phyloP scores from a whole-genome alignment of 352 stramenopile genomes.

The Phytopythium ostracodes region DNA sequence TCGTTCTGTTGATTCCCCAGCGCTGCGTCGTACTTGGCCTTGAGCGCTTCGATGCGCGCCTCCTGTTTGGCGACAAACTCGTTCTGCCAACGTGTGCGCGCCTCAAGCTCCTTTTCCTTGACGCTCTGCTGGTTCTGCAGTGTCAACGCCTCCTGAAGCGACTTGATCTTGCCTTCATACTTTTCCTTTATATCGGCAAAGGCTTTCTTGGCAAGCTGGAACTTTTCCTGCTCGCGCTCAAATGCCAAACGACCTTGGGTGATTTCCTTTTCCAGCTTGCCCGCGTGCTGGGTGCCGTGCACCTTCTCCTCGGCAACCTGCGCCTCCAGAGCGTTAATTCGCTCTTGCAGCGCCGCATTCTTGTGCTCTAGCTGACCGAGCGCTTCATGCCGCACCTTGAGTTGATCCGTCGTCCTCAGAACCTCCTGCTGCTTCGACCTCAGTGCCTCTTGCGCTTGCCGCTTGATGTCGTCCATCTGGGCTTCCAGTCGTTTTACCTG shows the following conservation, averaged over 20 bases:
- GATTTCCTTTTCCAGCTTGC: constrained; percentile 53
- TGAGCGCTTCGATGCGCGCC: constrained; percentile 58
- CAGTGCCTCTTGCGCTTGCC: constrained; percentile 36
- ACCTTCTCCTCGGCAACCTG: constrained; percentile 45
- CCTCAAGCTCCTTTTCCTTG: constrained; percentile 57
- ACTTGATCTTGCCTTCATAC: constrained; percentile 47
- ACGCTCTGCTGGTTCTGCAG: constrained; percentile 46
- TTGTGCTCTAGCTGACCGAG: constrained; percentile 50
- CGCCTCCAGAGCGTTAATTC: constrained; percentile 19
- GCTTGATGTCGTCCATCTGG: constrained; percentile 30
- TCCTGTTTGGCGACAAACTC: constrained; percentile 69
- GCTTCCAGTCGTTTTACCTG: constrained; percentile 29
- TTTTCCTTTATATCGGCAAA: constrained; percentile 31
- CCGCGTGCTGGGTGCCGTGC: constrained; percentile 26
- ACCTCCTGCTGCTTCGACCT: constrained; percentile 57
- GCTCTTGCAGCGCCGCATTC: constrained; percentile 34
- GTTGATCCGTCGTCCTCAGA: constrained; percentile 37
- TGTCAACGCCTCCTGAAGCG: constrained; percentile 40
- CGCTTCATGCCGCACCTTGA: constrained; percentile 58
- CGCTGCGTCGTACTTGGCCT: constrained; percentile 64
- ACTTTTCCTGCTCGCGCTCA: constrained; percentile 53
- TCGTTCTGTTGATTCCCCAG: constrained; percentile 58
- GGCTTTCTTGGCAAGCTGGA: constrained; percentile 16
- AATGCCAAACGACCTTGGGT: constrained; percentile 33
- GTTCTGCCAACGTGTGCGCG: constrained; percentile 60